Percentiles rank a stretch among this genome's conserved stretches.
Evolutionary conservation across 2,329 filamentous ascomycete genomes (phyloP).

Genomic region (Myriosclerotinia curreyana): DNA sequence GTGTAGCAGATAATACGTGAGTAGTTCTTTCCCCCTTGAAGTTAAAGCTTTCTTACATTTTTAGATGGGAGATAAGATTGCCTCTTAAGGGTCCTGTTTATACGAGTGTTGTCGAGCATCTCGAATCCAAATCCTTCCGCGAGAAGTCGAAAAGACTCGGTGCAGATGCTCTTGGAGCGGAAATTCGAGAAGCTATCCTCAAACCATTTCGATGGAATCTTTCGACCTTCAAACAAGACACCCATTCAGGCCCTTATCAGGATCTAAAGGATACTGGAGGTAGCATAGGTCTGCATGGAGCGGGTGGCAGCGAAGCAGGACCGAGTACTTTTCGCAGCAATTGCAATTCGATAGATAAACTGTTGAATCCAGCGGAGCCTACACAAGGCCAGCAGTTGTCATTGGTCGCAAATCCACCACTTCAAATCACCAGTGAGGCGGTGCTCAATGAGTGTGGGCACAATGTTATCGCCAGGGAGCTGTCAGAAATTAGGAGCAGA

Average conservation of each 20-base stretch:
- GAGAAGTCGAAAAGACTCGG: background rate
- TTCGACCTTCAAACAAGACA: background rate
- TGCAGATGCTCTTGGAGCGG: background rate
- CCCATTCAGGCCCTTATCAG: no score
- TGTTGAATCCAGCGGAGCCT: no score
- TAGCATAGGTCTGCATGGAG: no score
- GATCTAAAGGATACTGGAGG: no score
- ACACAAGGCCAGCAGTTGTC: no score
- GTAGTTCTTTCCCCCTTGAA: background rate
- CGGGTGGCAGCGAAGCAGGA: no score
- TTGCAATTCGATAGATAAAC: no score
- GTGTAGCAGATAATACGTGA: background rate
- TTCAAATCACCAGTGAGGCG: no score
- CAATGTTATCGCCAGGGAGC: no score
- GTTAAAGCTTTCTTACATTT: background rate
- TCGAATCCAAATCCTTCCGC: background rate
- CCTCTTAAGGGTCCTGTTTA: background rate
- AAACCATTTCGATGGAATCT: background rate
- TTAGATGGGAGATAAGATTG: background rate
- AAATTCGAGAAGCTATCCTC: constrained; percentile 2
- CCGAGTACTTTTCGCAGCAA: no score
- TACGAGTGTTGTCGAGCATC: background rate
- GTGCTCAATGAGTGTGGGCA: no score
- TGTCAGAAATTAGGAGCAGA: background rate
- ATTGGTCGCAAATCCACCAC: no score